phyloP scores from a whole-genome alignment of 495 filamentous ascomycete genomes.

The Lophium mytilinum region DNA sequence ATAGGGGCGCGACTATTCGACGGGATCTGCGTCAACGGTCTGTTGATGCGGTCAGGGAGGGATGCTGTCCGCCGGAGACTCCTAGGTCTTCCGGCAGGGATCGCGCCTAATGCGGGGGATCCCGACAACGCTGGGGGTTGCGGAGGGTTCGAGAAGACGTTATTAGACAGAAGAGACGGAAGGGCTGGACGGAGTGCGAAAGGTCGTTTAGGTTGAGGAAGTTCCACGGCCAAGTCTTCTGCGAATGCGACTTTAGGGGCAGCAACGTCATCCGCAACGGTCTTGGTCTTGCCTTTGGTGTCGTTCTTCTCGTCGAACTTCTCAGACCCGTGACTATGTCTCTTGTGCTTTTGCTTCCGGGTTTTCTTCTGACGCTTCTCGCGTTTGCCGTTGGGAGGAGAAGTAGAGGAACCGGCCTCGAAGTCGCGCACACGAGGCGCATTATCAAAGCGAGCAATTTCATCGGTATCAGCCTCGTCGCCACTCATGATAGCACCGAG shows the following conservation, averaged over 20 bases:
- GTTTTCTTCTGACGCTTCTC: constrained; percentile 22
- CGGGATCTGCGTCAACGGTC: constrained; percentile 26
- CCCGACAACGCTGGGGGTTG: constrained; percentile 16
- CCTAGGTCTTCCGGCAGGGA: constrained; percentile 36
- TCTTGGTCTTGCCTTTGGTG: not conserved
- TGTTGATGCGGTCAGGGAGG: constrained; percentile 61
- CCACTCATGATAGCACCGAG: constrained; percentile 38
- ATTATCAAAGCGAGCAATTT: constrained; percentile 7
- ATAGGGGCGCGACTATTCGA: constrained; percentile 31
- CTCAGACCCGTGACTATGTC: constrained; percentile 17
- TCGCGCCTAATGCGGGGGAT: constrained; percentile 3
- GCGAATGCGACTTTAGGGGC: constrained; percentile 32
- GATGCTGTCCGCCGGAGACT: constrained; percentile 72
- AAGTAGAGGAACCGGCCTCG: constrained; percentile 26
- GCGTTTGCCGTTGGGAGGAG: constrained; percentile 8
- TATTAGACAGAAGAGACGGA: constrained; percentile 55
- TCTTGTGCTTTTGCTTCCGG: constrained; percentile 34
- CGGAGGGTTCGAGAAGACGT: constrained; percentile 46
- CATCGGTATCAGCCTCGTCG: constrained; percentile 44
- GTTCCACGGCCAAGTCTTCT: constrained; percentile 12
- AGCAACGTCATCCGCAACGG: not conserved
- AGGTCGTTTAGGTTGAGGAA: constrained; percentile 30
- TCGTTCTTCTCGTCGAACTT: constrained; percentile 12
- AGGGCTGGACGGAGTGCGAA: constrained; percentile 46
- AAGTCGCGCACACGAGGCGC: constrained; percentile 37